phyloP scores from a whole-genome alignment of 176 grass and related monocot genomes.

The Dendrocalamus sinicus region DNA sequence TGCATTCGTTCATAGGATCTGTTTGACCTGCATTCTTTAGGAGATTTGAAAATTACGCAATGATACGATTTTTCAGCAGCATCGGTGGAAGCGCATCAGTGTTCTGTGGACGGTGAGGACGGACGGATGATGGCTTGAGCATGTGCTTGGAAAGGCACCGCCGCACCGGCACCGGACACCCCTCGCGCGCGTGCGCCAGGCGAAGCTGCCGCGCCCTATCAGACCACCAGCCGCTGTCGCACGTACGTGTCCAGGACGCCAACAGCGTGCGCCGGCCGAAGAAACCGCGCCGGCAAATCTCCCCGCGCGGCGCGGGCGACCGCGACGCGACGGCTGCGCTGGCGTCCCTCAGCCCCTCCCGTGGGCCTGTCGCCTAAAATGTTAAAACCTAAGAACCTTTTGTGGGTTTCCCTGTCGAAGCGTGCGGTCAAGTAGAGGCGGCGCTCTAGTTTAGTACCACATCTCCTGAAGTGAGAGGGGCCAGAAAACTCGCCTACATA shows the following conservation, averaged over 20 bases:
- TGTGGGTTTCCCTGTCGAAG: neutral
- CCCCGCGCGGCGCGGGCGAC: neutral
- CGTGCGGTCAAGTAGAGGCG: no score
- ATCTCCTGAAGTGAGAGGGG: rapidly evolving
- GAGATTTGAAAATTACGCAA: neutral
- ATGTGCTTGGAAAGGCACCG: no score
- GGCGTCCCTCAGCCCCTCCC: neutral
- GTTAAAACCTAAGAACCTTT: neutral
- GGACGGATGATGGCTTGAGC: neutral
- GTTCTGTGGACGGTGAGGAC: neutral
- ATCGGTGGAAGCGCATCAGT: no score
- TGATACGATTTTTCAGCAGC: no score
- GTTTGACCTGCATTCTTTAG: neutral
- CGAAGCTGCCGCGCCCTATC: no score
- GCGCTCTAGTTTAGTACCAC: constrained; percentile 6
- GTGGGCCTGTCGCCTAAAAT: no score
- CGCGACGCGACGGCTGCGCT: neutral
- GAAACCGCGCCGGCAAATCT: neutral
- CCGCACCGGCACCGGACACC: no score
- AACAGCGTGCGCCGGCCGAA: neutral
- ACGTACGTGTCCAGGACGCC: no score
- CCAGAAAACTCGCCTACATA: neutral
- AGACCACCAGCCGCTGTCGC: no score
- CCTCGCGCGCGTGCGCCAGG: no score
- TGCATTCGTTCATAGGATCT: no score